A percentile compares a stretch with the other conserved stretches of the same genome.
phyloP scores from a whole-genome alignment of 2,329 filamentous ascomycete genomes.

The Gnomoniopsis sp. region DNA sequence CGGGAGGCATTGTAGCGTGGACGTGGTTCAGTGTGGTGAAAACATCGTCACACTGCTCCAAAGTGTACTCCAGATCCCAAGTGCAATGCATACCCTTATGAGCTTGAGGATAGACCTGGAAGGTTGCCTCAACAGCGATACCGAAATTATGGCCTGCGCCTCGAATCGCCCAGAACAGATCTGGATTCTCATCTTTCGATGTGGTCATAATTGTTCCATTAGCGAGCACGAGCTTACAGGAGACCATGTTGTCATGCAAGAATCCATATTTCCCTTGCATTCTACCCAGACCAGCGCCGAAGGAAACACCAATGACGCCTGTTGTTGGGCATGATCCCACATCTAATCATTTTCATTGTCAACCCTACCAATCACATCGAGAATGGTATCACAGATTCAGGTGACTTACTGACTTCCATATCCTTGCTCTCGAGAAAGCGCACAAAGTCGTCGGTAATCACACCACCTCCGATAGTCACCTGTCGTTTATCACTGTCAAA shows the following conservation, averaged over 20 bases:
- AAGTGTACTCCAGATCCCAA: background rate
- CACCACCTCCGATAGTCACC: background rate
- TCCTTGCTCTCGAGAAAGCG: background rate
- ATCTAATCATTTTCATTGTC: background rate
- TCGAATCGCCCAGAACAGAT: constrained; percentile 39
- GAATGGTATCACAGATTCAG: rapidly evolving
- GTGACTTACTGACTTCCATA: background rate
- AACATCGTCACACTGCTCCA: background rate
- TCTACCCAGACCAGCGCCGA: background rate
- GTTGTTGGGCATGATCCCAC: constrained; percentile 5
- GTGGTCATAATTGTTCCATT: constrained; percentile 33
- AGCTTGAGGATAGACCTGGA: constrained; percentile 37
- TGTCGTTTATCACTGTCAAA: background rate
- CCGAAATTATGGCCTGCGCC: constrained; percentile 42
- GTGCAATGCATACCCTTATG: background rate
- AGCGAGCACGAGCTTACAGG: constrained; percentile 36
- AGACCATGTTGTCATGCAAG: constrained; percentile 25
- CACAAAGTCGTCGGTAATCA: constrained; percentile 3
- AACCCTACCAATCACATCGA: rapidly evolving
- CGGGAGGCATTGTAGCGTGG: background rate
- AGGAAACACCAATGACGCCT: background rate
- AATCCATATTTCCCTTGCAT: constrained; percentile 1
- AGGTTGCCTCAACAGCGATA: constrained; percentile 41
- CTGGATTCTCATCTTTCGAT: constrained; percentile 39
- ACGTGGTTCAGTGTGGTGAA: background rate